Percentiles rank a stretch among this genome's conserved stretches.
phyloP scores from a whole-genome alignment of 768 basidiomycete species.

The Cystofilobasidium ferigula region DNA sequence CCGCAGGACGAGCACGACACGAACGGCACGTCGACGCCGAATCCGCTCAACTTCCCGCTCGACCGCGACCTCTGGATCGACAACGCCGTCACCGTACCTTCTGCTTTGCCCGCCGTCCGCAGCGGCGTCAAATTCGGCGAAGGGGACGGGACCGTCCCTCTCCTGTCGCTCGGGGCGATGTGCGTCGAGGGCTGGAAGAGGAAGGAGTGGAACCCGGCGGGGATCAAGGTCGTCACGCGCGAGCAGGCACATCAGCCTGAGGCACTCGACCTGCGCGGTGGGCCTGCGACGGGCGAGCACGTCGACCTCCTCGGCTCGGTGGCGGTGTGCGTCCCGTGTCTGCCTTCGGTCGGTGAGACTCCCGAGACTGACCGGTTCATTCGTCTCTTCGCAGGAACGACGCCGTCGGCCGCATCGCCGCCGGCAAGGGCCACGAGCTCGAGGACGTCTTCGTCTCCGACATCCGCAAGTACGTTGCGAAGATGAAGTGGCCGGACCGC shows the following conservation, averaged over 20 bases:
- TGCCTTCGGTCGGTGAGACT: background rate
- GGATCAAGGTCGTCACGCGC: slow-evolving; percentile 74
- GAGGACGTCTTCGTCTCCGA: slow-evolving; percentile 59
- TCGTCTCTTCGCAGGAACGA: slow-evolving; percentile 54
- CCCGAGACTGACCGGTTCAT: background rate
- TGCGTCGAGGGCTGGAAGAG: slow-evolving; percentile 91
- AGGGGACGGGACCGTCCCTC: slow-evolving; percentile 70
- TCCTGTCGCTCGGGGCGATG: slow-evolving; percentile 65
- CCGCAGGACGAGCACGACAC: background rate
- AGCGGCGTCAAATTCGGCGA: slow-evolving; percentile 88
- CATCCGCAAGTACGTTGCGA: slow-evolving; percentile 62
- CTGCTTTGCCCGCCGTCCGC: slow-evolving; percentile 51
- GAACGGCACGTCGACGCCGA: slow-evolving; percentile 11
- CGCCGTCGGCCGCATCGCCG: slow-evolving; percentile 73
- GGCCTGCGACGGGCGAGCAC: slow-evolving; percentile 72
- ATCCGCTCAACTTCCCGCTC: slow-evolving; percentile 22
- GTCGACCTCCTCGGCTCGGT: slow-evolving; percentile 73
- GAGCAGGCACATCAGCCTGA: slow-evolving; percentile 78
- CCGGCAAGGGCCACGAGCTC: slow-evolving; percentile 57
- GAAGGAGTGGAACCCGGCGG: slow-evolving; percentile 77
- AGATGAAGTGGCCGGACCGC: slow-evolving; percentile 52
- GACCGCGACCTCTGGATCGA: slow-evolving; percentile 64
- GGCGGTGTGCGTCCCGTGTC: background rate
- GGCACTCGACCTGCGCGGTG: slow-evolving; percentile 65
- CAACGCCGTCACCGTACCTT: slow-evolving; percentile 60